Percentiles rank a stretch among this genome's conserved stretches.
These are phyloP conservation scores for Parietaria judaica DNA, from an alignment of 306 rosid genomes.

Conservation along the genomic window DNA sequence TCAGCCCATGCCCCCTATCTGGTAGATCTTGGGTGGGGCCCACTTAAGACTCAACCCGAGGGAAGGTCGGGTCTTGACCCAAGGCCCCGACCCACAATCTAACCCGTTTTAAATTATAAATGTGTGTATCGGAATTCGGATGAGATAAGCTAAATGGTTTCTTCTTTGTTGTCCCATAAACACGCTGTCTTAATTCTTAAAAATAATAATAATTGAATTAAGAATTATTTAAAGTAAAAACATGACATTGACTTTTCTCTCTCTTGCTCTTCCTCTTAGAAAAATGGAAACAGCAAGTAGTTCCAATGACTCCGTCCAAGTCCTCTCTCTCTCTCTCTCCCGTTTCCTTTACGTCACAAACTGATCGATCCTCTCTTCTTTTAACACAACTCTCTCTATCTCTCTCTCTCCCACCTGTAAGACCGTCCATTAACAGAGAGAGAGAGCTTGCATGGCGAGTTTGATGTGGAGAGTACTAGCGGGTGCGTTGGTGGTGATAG, in stretches of 20 bases:
- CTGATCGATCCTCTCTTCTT: slow-evolving; percentile 22
- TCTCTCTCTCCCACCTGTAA: slow-evolving; percentile 23
- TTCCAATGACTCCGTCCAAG: slow-evolving; percentile 44
- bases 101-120: too few species aligned
- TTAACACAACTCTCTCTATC: slow-evolving; percentile 1
- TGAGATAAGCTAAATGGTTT: too few species aligned
- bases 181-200: too few species aligned
- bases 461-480: slow-evolving; percentile 10
- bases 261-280: not conserved
- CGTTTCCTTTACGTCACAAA: slow-evolving; percentile 55
- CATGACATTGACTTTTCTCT: not conserved
- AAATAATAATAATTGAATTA: too few species aligned
- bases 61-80: too few species aligned
- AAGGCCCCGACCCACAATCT: too few species aligned
- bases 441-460: slow-evolving; percentile 25
- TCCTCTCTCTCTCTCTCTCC: slow-evolving; percentile 19
- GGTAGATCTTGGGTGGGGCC: too few species aligned
- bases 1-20: too few species aligned
- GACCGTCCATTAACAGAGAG: slow-evolving; percentile 14
- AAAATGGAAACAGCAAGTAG: slow-evolving; percentile 4
- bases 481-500: not conserved
- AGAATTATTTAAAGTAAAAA: too few species aligned
- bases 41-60: too few species aligned
- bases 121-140: too few species aligned
- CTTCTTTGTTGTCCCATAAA: too few species aligned